These are phyloP conservation scores for Rhodosporidiobolus odoratus DNA, from an alignment of 768 basidiomycete genomes.

Conservation along the genomic window DNA sequence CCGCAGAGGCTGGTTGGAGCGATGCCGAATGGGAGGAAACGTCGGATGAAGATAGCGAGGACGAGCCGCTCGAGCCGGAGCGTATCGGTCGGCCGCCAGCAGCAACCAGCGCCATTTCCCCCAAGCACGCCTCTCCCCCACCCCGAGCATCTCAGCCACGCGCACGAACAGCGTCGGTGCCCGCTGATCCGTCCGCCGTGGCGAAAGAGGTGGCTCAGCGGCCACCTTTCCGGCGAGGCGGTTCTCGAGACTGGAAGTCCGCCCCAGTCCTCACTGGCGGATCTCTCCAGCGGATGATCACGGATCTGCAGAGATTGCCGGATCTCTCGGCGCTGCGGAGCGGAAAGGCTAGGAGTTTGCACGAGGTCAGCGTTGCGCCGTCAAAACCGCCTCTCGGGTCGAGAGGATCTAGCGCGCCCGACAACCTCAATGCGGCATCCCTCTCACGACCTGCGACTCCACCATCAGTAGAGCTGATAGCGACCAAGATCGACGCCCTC, in stretches of 20 bases:
- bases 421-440: background rate
- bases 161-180: constrained; percentile 22
- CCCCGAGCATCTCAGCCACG: background rate
- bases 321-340: constrained; percentile 2
- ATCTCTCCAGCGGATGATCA: constrained; percentile 35
- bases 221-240: background rate
- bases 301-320: constrained; percentile 28
- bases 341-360: constrained; percentile 16
- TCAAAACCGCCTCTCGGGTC: constrained; percentile 18
- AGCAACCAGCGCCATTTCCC: background rate
- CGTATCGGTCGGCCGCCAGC: constrained; percentile 3
- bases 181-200: background rate
- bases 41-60: constrained; percentile 8
- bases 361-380: background rate
- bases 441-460: background rate
- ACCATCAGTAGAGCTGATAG: background rate
- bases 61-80: background rate
- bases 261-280: constrained; percentile 26
- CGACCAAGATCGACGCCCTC: background rate
- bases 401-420: constrained; percentile 17
- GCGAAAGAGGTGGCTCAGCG: background rate
- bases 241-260: constrained; percentile 27
- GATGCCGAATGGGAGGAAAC: constrained; percentile 37
- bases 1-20: constrained; percentile 16
- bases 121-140: background rate